Conservation (phyloP, 2,329 filamentous ascomycete genomes). For the Emmonsiellopsis sp. region DNA sequence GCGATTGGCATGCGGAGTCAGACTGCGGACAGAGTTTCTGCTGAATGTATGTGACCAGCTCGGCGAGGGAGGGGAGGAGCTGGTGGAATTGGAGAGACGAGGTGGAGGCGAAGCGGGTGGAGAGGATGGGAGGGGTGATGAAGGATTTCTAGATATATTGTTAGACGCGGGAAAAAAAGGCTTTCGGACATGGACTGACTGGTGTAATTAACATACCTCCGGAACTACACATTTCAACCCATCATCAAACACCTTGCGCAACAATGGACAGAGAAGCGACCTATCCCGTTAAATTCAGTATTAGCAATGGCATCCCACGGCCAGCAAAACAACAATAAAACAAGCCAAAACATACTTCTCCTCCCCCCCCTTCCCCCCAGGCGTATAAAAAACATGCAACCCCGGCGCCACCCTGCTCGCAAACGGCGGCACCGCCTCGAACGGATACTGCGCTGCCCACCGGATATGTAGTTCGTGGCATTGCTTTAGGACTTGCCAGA, state of each 20-base stretch:
- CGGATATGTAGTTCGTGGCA: slow-evolving; percentile 68
- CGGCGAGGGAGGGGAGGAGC: slow-evolving; percentile 47
- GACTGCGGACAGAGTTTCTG: slow-evolving; percentile 42
- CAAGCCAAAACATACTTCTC: slow-evolving; percentile 22
- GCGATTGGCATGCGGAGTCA: slow-evolving; percentile 43
- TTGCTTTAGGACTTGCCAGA: slow-evolving; percentile 53
- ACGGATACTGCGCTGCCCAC: slow-evolving; percentile 57
- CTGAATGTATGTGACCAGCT: slow-evolving; percentile 47
- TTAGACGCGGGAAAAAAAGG: slow-evolving; percentile 15
- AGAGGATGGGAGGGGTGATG: slow-evolving; percentile 47
- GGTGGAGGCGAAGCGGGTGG: slow-evolving; percentile 53
- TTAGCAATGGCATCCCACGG: background rate
- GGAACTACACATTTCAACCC: slow-evolving; percentile 47
- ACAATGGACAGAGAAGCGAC: slow-evolving; percentile 46
- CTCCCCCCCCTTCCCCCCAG: slow-evolving; percentile 32
- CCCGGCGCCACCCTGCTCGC: slow-evolving; percentile 68
- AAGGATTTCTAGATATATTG: slow-evolving; percentile 46
- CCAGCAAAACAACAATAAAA: background rate
- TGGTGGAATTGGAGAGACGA: slow-evolving; percentile 64
- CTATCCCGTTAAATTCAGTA: slow-evolving; percentile 21
- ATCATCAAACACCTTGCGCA: slow-evolving; percentile 50
- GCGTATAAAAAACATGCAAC: slow-evolving; percentile 71
- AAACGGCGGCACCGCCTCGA: slow-evolving; percentile 59
- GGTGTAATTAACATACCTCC: slow-evolving; percentile 28
- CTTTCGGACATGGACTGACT: background rate